Evolutionary conservation across 768 basidiomycete genomes (phyloP).

Genomic region (Polyporus arcularius): DNA sequence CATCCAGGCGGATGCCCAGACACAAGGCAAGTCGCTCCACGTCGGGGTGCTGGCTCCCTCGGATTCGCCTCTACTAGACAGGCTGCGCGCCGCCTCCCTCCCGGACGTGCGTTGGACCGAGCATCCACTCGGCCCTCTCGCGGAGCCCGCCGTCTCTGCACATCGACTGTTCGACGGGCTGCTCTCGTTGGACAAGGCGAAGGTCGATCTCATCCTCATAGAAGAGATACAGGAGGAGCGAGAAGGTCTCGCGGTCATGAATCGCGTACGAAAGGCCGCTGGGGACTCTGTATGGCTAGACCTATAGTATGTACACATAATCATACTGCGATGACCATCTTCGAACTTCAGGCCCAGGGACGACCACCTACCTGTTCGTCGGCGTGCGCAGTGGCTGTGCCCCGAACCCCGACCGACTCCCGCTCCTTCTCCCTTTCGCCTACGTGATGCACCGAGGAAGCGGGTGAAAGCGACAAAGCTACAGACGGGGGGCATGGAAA

Average conservation of each 20-base stretch:
- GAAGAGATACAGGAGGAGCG: conserved; percentile 80
- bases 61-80: conserved; percentile 47
- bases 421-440: neutral
- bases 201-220: conserved; percentile 81
- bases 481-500: neutral
- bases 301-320: conserved; percentile 1
- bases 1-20: conserved; percentile 32
- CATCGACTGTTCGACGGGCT: conserved; percentile 87
- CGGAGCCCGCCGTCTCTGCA: conserved; percentile 69
- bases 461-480: conserved; percentile 7
- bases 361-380: too few relatives aligned
- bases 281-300: conserved; percentile 44
- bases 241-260: conserved; percentile 94
- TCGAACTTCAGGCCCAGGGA: too few relatives aligned
- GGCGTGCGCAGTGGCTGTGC: neutral
- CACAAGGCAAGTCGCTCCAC: conserved; percentile 34
- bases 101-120: conserved; percentile 52
- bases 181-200: conserved; percentile 71
- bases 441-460: neutral
- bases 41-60: conserved; percentile 71
- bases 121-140: conserved; percentile 47
- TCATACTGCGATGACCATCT: neutral
- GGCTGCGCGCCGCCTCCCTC: conserved; percentile 22
- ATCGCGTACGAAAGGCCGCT: conserved; percentile 89
- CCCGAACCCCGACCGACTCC: neutral